Percentiles rank a stretch among this genome's conserved stretches.
Evolutionary conservation across 441 rosid species (phyloP).

Genomic region (Pelargonium fulgidum): DNA sequence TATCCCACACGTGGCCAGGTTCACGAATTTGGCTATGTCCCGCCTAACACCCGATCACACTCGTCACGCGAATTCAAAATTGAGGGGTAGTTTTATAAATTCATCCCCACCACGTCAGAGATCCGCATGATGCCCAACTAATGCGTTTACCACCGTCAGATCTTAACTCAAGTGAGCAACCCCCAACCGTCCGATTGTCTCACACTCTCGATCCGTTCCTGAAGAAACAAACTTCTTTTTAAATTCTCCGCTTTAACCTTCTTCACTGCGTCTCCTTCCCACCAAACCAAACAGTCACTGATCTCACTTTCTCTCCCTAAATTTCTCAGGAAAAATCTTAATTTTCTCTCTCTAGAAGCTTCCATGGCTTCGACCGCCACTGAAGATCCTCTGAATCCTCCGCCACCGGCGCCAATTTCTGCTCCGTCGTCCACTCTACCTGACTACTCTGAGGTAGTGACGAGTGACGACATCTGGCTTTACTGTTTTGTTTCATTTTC

Average conservation of each 20-base stretch:
- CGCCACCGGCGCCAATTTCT: background rate
- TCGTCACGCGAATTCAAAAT: background rate
- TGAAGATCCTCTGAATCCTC: constrained; percentile 19
- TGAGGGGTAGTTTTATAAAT: background rate
- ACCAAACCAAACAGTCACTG: constrained; percentile 19
- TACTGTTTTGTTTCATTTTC: too few relatives aligned
- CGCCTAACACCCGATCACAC: background rate
- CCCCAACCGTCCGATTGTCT: constrained; percentile 39
- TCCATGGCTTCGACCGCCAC: constrained; percentile 17
- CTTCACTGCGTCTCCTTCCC: constrained; percentile 9
- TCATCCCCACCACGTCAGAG: background rate
- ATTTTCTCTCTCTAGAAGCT: too few relatives aligned
- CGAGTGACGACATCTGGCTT: too few relatives aligned
- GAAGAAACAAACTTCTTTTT: constrained; percentile 24
- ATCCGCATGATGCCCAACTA: background rate
- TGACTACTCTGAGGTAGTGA: constrained; percentile 35
- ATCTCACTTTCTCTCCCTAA: background rate
- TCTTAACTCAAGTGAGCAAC: background rate
- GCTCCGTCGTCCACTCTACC: constrained; percentile 19
- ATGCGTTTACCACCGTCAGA: background rate
- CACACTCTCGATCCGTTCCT: constrained; percentile 17
- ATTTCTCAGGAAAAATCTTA: constrained; percentile 19
- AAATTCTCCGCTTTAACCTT: constrained; percentile 20
- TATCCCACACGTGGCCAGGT: background rate
- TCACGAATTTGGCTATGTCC: background rate